Percentiles rank a stretch among this genome's conserved stretches.
Conservation (phyloP, 2,329 filamentous ascomycete genomes). For the Diaporthe sp. region DNA sequence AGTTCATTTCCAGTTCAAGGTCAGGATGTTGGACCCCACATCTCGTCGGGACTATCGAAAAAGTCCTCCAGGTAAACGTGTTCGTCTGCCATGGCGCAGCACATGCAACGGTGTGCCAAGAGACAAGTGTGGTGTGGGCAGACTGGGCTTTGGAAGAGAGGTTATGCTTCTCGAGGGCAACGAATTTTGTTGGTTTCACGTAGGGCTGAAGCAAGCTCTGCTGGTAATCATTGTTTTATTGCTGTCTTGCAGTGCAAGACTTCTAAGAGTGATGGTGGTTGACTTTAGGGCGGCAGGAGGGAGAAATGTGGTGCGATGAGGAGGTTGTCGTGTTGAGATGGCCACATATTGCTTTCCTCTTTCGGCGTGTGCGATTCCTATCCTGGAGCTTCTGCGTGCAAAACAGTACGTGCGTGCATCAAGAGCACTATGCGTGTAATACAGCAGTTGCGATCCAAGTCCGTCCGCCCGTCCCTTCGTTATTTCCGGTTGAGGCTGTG, state of each 20-base stretch:
- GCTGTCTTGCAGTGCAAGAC: slow-evolving; percentile 19
- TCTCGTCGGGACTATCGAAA: slow-evolving; percentile 22
- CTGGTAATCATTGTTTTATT: slow-evolving; percentile 1
- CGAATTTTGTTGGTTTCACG: background rate
- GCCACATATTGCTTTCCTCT: slow-evolving; percentile 2
- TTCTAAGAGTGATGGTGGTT: background rate
- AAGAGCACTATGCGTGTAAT: slow-evolving; percentile 6
- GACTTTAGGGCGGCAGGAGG: background rate
- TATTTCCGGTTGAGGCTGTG: slow-evolving; percentile 32
- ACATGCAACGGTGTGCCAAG: slow-evolving; percentile 11
- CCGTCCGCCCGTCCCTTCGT: slow-evolving; percentile 1
- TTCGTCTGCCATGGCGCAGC: slow-evolving; percentile 22
- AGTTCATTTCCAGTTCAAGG: slow-evolving; percentile 8
- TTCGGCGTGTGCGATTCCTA: background rate
- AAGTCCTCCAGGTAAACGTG: slow-evolving; percentile 9
- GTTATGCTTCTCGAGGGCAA: background rate
- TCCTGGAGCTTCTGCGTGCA: background rate
- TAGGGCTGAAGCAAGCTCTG: background rate
- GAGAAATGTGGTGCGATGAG: background rate
- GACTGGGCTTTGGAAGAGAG: background rate
- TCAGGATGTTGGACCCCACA: background rate
- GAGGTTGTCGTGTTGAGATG: background rate
- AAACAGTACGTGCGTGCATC: slow-evolving; percentile 9
- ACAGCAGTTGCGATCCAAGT: slow-evolving; percentile 26
- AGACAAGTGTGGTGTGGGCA: background rate